phyloP scores from a whole-genome alignment of 225 moss, liverwort and hornwort species.

The Polytrichum formosum region DNA sequence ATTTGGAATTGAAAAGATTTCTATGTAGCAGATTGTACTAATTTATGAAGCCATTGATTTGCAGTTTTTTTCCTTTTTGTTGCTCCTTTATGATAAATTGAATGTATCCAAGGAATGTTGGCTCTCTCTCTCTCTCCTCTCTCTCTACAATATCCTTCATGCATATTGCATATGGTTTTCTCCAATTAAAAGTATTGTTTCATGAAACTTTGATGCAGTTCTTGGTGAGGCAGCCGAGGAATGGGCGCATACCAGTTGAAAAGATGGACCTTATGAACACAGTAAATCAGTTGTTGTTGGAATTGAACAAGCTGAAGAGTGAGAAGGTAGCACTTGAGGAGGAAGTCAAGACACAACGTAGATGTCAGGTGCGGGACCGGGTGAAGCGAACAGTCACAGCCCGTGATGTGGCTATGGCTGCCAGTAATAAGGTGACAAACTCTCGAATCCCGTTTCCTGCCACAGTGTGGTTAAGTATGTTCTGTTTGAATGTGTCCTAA shows the following conservation, averaged over 20 bases:
- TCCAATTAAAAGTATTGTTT: too few species aligned
- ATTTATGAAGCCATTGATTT: too few species aligned
- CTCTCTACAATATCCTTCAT: too few species aligned
- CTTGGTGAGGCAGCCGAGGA: constrained; percentile 61
- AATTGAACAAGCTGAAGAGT: constrained; percentile 74
- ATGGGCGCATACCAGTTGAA: constrained; percentile 67
- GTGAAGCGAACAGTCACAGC: constrained; percentile 55
- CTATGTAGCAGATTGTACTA: too few species aligned
- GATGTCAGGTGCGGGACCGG: constrained; percentile 60
- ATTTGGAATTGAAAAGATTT: background rate
- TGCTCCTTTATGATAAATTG: too few species aligned
- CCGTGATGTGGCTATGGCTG: constrained; percentile 73
- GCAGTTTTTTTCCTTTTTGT: too few species aligned
- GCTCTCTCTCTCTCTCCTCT: too few species aligned
- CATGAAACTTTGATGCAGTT: constrained; percentile 36
- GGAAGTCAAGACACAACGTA: constrained; percentile 57
- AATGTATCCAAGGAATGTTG: too few species aligned
- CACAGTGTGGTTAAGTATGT: background rate
- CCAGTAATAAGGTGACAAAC: constrained; percentile 55
- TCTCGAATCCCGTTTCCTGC: background rate
- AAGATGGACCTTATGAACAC: constrained; percentile 91
- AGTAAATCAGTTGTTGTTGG: constrained; percentile 71
- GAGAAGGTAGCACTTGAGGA: constrained; percentile 80
- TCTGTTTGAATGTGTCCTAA: background rate
- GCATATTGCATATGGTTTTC: too few species aligned